Base-by-base conservation (phyloP, 176 grass and related monocot genomes). In the Triticum monococcum region DNA sequence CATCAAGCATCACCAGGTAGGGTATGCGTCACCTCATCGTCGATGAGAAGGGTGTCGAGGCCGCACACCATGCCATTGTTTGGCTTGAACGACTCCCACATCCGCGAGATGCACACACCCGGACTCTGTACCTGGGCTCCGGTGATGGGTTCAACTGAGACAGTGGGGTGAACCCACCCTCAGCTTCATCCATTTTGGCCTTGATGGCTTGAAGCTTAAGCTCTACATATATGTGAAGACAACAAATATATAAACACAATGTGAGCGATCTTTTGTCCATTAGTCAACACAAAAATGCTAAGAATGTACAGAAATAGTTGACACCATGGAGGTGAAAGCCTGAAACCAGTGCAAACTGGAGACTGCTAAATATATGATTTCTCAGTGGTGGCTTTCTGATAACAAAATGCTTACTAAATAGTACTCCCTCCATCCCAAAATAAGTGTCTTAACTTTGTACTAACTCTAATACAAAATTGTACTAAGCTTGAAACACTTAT, bases 31-130 rank as follows among this genome's bases (percentile, higher is more conserved):
- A 84, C 83, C 83, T 84, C 17, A 10, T 75, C 83, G 30, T 84
- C 71, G 2, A 84, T 65, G 18, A 84, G 72, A 84, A 84, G 83
- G 20, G 57, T 35, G 71, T 84, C 12, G 64, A 84, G 83, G 26
- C 83, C 40, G 3, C 50, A 64, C 12, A 12, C 75, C 10, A 14
- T 65, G 40, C 73, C 72, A 33, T 65, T 65, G 45, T 84, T 65
- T 5, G 83, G 83, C 62, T 84, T 76, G 57, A 84, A 84, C 12
- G 71, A 84, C 40, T 46, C 37, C 37, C 8, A 38, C 37, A 9
- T 38, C 72, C 71, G 38, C 3, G 40, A 84, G 38, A 84, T 24
- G 20, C 60, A 40, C 60, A 40, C 60, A 77, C 83, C 12, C 83
- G 83, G 83, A 84, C 72, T 84, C 8, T 48, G 62, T 72, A 48